Percentiles rank a stretch among this genome's conserved stretches.
Evolutionary conservation across 139 green algal species (phyloP).

Genomic region (Volvox reticuliferus): DNA sequence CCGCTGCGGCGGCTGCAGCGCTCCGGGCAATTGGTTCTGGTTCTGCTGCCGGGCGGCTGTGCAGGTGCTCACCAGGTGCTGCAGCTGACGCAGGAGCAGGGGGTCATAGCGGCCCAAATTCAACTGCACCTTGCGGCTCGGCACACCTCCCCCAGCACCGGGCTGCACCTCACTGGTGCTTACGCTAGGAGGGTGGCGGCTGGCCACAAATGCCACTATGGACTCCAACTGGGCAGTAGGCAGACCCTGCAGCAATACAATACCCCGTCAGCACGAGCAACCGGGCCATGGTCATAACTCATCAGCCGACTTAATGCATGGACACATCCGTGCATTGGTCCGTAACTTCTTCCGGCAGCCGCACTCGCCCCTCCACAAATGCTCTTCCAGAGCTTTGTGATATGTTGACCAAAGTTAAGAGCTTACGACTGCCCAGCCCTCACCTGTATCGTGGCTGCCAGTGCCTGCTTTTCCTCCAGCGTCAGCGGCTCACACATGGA

Average conservation of each 20-base stretch:
- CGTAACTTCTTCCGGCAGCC: no score
- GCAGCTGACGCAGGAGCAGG: constrained; percentile 58
- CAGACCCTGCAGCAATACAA: constrained; percentile 37
- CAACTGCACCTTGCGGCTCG: constrained; percentile 52
- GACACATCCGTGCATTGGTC: no score
- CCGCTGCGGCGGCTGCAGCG: neutral
- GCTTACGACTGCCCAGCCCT: neutral
- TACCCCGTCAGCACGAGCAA: neutral
- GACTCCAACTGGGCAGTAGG: constrained; percentile 55
- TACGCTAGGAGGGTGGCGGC: constrained; percentile 41
- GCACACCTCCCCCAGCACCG: neutral
- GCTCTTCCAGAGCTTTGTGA: no score
- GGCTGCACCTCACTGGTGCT: constrained; percentile 28
- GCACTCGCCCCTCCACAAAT: no score
- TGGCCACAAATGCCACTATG: constrained; percentile 50
- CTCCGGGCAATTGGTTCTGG: neutral
- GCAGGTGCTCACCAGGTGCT: constrained; percentile 55
- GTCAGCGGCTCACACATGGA: constrained; percentile 40
- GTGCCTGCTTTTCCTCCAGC: constrained; percentile 47
- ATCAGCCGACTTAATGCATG: no score
- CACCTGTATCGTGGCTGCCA: constrained; percentile 49
- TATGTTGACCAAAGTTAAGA: neutral
- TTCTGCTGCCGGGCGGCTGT: constrained; percentile 30
- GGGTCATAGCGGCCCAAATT: constrained; percentile 56
- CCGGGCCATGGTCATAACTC: neutral